Base-by-base conservation (phyloP, 2,329 filamentous ascomycete genomes). In the Acrocalymma vagum region DNA sequence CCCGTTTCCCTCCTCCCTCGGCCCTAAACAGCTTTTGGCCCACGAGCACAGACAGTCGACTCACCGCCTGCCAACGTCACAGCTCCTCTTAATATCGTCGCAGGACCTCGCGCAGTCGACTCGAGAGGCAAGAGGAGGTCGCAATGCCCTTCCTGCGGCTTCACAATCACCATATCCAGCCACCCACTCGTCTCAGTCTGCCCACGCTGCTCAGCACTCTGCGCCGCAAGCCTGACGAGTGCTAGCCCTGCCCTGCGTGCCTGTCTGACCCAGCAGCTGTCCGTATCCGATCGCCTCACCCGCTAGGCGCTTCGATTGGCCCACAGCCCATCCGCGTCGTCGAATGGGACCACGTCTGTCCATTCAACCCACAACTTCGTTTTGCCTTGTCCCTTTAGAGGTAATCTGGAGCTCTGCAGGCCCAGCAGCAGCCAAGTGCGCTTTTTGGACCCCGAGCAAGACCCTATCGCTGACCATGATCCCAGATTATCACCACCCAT, bases 11-110 rank as follows among this genome's bases (percentile, higher is more conserved):
- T 49, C 46, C 57, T 60, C 58, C 62, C 51, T 38, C 53, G 43
- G 52, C 34, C 44, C 47, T 55, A 55, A 58, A 63, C 52, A 60
- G 51, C 60, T 58, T 48, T 53, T 45, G 33, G 37, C 45, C 46
- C 40, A 36, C n/a, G 53, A 48, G 67, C 67, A 68, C 59, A 67
- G 64, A 67, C 67, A 63, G 53, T 53, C 49, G 29, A 48, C 55
- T 64, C 67, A 70, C 67, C 67, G 67, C 67, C 66, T 67, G 60
- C 56, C 53, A 54, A 58, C 63, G 54, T 65, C 55, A 55, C 55
- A 48, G 53, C 51, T 58, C n/a, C n/a, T n/a, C n/a, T 60, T 64
- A 64, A 60, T 55, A 55, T 57, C 62, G 53, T 66, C 57, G 54
- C 60, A 53, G 47, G 37, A 52, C 53, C 56, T 55, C 58, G 55